A percentile compares a stretch with the other conserved stretches of the same genome.
These are phyloP conservation scores for Verticillium klebahnii DNA, from an alignment of 2,329 filamentous ascomycete genomes.

Conservation along the genomic window DNA sequence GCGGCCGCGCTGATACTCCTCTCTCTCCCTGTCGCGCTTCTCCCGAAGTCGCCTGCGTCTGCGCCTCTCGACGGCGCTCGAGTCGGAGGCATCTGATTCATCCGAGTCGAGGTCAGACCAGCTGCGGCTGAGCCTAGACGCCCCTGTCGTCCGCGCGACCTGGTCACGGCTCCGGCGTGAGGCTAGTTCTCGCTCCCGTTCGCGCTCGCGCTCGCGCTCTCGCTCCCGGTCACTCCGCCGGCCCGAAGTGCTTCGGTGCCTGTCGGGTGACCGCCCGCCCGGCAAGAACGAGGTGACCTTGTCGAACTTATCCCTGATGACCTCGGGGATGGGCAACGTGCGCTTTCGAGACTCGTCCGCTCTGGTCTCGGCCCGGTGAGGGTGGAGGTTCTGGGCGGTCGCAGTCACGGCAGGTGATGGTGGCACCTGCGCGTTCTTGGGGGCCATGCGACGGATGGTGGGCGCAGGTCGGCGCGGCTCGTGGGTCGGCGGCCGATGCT, in stretches of 20 bases:
- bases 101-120: conserved; percentile 37
- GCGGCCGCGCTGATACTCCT: conserved; percentile 26
- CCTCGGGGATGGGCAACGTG: conserved; percentile 30
- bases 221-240: conserved; percentile 11
- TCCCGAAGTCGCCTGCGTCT: conserved; percentile 14
- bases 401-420: conserved; percentile 17
- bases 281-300: conserved; percentile 40
- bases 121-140: conserved; percentile 34
- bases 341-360: conserved; percentile 31
- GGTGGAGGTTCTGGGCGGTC: conserved; percentile 3
- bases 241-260: conserved; percentile 31
- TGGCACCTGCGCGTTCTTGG: conserved; percentile 21
- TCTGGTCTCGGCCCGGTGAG: conserved; percentile 27
- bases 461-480: conserved; percentile 22
- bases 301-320: conserved; percentile 39
- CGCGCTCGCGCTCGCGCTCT: background rate
- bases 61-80: conserved; percentile 23
- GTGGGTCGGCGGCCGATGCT: conserved; percentile 13
- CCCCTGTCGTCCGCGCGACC: conserved; percentile 18
- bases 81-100: conserved; percentile 26
- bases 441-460: conserved; percentile 28
- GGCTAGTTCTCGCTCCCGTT: background rate
- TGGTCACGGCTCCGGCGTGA: conserved; percentile 35
- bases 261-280: conserved; percentile 26
- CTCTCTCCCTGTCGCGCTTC: conserved; percentile 16